Evolutionary conservation across 768 basidiomycete species (phyloP), one percentile per base, ranked within the genome.

Genomic region (Hebeloma cylindrosporum): DNA sequence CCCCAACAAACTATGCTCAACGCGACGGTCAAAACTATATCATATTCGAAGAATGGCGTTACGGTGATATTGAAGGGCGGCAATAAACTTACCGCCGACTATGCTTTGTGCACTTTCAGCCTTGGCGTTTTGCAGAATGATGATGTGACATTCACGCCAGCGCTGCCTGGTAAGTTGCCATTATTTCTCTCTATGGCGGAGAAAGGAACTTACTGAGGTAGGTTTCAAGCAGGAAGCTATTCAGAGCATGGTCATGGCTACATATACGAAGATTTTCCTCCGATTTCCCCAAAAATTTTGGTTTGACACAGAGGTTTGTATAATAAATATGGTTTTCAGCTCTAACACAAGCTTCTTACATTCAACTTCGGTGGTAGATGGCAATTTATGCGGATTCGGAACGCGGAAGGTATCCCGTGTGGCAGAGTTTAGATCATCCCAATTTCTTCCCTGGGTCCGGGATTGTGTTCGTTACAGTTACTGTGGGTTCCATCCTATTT

Each of bases 241-340:
- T 27, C 73, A 78, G 23, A 75, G 73, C 45, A 77, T 83, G 61
- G 68, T 68, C 9, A 84, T 85, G 83, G 80, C 68, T 5, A 81
- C 74, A 1, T 85, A 82, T 49, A 82, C 83, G 2, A 85, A 85
- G 60, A 82, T 85, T 18, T 85, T 83, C 61, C 55, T 85, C 36
- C 73, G 80, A 49, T 85, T 85, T 54, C 68, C 75, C 0, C 56
- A 73, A 43, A 80, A 78, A 18, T 85, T 85, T 59, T 85, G 69
- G 69, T 72, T 70, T 35, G 61, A 69, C 38, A 68, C 69, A 0
- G 66, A 73, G 62, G 70, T 68, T 42, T 13, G 34, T 30, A 29
- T 43, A 31, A 37, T 29, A 20, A 40, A 31, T 2, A 11, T 35
- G n/a, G n/a, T n/a, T n/a, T n/a, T n/a, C n/a, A n/a, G n/a, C n/a